phyloP scores from a whole-genome alignment of 225 moss, liverwort and hornwort species.

The Polytrichum commune region DNA sequence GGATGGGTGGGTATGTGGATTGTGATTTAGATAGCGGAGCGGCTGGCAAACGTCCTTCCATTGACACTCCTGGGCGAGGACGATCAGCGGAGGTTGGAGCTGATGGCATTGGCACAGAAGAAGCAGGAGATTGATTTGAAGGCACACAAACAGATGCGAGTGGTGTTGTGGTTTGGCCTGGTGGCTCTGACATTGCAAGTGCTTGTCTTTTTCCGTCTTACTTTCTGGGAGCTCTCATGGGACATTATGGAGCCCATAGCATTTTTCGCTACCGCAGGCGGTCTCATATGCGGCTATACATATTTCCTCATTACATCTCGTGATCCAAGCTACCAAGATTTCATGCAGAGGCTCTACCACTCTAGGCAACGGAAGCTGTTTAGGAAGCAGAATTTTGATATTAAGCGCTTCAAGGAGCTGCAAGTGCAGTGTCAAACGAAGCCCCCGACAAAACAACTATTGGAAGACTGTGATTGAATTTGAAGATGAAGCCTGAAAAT shows the following conservation, averaged over 20 bases:
- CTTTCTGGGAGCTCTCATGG: constrained; percentile 98
- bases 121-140: constrained; percentile 65
- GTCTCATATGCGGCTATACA: constrained; percentile 74
- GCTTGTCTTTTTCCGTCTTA: constrained; percentile 76
- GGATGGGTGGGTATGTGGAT: constrained; percentile 7
- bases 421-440: constrained; percentile 63
- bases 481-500: constrained; percentile 55
- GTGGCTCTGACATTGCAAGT: constrained; percentile 55
- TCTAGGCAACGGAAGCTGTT: constrained; percentile 80
- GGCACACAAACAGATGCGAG: constrained; percentile 88
- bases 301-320: constrained; percentile 88
- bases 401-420: constrained; percentile 61
- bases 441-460: constrained; percentile 25
- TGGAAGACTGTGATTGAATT: constrained; percentile 52
- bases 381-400: constrained; percentile 72
- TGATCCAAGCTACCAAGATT: constrained; percentile 84
- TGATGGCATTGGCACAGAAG: constrained; percentile 38
- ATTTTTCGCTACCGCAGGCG: constrained; percentile 77
- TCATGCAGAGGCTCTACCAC: constrained; percentile 75
- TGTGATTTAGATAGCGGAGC: constrained; percentile 65
- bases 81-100: constrained; percentile 77
- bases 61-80: constrained; percentile 72
- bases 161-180: constrained; percentile 68
- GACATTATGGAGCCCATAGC: constrained; percentile 97
- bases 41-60: constrained; percentile 80